A percentile compares a stretch with the other conserved stretches of the same genome.
Conservation (phyloP, 1,284 basidiomycete genomes). For the Naganishia liquefaciens region DNA sequence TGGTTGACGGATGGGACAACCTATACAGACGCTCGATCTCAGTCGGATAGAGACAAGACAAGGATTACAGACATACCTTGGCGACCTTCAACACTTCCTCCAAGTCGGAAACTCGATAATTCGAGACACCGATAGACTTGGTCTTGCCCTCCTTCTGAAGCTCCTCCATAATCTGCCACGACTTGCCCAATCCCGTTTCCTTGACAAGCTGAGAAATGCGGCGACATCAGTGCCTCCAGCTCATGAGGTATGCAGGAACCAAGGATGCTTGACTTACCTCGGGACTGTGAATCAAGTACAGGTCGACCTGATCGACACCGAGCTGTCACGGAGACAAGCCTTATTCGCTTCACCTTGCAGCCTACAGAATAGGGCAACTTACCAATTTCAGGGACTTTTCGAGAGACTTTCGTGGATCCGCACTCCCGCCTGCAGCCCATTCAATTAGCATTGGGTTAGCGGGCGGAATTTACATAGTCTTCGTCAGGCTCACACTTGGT, state of each 20-base stretch:
- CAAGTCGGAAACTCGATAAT: conserved; percentile 70
- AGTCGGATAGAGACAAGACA: neutral
- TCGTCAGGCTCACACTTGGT: conserved; percentile 52
- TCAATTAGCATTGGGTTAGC: conserved; percentile 5
- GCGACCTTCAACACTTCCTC: conserved; percentile 62
- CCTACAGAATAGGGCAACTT: conserved; percentile 9
- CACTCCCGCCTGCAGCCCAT: neutral
- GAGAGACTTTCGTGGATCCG: conserved; percentile 41
- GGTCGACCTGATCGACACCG: conserved; percentile 68
- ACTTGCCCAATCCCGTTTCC: conserved; percentile 50
- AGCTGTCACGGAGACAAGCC: conserved; percentile 54
- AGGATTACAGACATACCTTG: conserved; percentile 27
- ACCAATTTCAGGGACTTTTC: conserved; percentile 46
- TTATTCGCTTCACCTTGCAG: neutral
- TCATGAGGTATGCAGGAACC: conserved; percentile 55
- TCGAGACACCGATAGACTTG: conserved; percentile 80
- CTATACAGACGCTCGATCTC: conserved; percentile 26
- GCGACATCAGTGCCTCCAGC: neutral
- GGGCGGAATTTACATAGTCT: neutral
- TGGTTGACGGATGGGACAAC: conserved; percentile 75
- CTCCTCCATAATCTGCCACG: conserved; percentile 72
- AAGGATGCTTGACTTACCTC: conserved; percentile 39
- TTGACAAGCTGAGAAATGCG: conserved; percentile 51
- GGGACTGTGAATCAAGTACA: conserved; percentile 69
- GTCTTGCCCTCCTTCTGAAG: conserved; percentile 67